phyloP scores from a whole-genome alignment of 257 asterid genomes.

The Scutellaria galericulata region DNA sequence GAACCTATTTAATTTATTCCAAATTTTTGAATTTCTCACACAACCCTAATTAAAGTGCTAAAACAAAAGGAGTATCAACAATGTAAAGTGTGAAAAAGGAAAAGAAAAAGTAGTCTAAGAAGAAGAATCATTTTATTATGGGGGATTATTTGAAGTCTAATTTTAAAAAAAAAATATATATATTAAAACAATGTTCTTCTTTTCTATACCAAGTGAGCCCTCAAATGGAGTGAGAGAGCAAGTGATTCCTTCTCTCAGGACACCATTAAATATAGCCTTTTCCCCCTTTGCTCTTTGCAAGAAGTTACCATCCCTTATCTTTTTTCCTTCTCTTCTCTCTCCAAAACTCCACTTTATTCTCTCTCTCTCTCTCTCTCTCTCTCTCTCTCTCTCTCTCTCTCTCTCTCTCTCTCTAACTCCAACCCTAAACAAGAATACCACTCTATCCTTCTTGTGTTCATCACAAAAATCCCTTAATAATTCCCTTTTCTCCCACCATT shows the following conservation, averaged over 20 bases:
- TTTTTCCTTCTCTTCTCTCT: slow-evolving; percentile 47
- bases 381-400: slow-evolving; percentile 60
- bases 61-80: slow-evolving; percentile 46
- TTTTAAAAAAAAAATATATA: neutral
- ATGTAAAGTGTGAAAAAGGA: slow-evolving; percentile 50
- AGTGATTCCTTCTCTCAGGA: slow-evolving; percentile 54
- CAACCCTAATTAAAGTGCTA: slow-evolving; percentile 36
- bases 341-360: slow-evolving; percentile 76
- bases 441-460: slow-evolving; percentile 44
- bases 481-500: slow-evolving; percentile 50
- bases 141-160: slow-evolving; percentile 19
- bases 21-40: slow-evolving; percentile 7
- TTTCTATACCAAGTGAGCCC: slow-evolving; percentile 24
- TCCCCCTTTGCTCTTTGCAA: slow-evolving; percentile 72
- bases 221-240: too few species aligned
- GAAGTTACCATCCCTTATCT: slow-evolving; percentile 70
- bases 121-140: slow-evolving; percentile 57
- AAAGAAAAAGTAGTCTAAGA: slow-evolving; percentile 46
- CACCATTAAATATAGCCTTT: slow-evolving; percentile 62
- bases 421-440: slow-evolving; percentile 52
- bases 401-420: slow-evolving; percentile 60
- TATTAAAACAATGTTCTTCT: slow-evolving; percentile 50
- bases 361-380: slow-evolving; percentile 64
- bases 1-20: slow-evolving; percentile 10
- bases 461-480: slow-evolving; percentile 54